phyloP scores from a whole-genome alignment of 148 eudicot genomes.

The Persicaria maculosa region DNA sequence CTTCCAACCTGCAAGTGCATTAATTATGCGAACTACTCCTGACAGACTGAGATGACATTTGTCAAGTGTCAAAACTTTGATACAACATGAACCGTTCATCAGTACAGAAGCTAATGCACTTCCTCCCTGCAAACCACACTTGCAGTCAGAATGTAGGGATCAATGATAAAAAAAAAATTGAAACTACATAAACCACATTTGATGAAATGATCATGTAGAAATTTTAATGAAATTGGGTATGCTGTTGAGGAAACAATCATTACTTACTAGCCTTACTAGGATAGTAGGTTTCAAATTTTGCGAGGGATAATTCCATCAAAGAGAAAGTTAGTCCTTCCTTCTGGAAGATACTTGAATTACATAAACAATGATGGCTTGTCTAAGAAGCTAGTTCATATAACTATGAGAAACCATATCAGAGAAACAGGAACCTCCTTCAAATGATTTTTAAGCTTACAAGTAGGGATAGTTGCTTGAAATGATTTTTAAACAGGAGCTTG shows the following conservation, averaged over 20 bases:
- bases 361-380: not conserved
- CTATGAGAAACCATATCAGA: not conserved
- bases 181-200: not conserved
- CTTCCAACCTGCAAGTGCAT: slow-evolving; percentile 44
- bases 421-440: not conserved
- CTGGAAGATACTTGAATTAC: not conserved
- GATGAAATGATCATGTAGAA: not conserved
- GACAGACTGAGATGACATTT: slow-evolving; percentile 62
- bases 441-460: not conserved
- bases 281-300: not conserved
- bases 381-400: not conserved
- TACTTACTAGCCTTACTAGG: not conserved
- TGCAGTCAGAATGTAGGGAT: not conserved
- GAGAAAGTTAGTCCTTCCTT: not conserved
- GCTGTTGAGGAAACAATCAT: not conserved
- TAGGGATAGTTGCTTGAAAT: no score
- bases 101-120: slow-evolving; percentile 48
- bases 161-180: not conserved
- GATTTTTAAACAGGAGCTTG: no score
- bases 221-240: not conserved
- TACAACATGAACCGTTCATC: slow-evolving; percentile 41
- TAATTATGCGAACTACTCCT: slow-evolving; percentile 48
- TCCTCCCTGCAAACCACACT: slow-evolving; percentile 53
- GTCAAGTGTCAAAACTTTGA: slow-evolving; percentile 49
- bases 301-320: not conserved